Evolutionary conservation across 495 filamentous ascomycete species (phyloP).

Genomic region (Penicillium coffeae): DNA sequence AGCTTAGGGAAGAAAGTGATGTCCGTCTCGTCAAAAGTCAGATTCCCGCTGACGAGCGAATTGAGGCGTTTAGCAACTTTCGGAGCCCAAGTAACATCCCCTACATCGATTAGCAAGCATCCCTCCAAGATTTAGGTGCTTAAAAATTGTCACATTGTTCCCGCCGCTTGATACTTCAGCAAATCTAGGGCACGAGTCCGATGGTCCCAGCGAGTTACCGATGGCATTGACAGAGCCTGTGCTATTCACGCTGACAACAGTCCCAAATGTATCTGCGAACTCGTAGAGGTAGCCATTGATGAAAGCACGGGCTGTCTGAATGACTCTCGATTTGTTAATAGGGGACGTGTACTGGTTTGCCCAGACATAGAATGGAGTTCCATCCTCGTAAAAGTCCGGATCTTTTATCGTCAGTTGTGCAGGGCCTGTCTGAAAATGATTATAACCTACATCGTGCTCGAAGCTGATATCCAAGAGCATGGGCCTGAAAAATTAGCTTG

Average conservation of each 20-base stretch:
- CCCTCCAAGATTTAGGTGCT: background rate
- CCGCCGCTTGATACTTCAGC: conserved; percentile 33
- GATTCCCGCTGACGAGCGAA: conserved; percentile 40
- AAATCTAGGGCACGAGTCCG: conserved; percentile 53
- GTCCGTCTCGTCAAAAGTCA: conserved; percentile 47
- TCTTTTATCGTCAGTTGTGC: conserved; percentile 26
- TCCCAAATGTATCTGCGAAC: conserved; percentile 42
- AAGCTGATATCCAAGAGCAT: conserved; percentile 19
- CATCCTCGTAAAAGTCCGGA: conserved; percentile 52
- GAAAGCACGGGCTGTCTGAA: conserved; percentile 47
- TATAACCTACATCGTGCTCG: conserved; percentile 15
- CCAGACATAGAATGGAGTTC: conserved; percentile 52
- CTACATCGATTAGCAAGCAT: conserved; percentile 6
- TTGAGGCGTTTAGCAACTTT: conserved; percentile 48
- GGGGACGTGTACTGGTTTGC: conserved; percentile 54
- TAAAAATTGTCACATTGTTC: conserved; percentile 35
- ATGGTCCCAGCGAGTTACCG: conserved; percentile 52
- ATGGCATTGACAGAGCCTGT: conserved; percentile 36
- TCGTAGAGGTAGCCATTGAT: conserved; percentile 50
- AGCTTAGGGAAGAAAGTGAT: conserved; percentile 54
- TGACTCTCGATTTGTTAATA: conserved; percentile 33
- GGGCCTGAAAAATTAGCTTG: conserved; percentile 13
- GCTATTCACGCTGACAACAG: conserved; percentile 49
- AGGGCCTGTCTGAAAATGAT: background rate
- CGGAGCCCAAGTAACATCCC: conserved; percentile 49